These are phyloP conservation scores for Colletotrichum kahawae DNA, from an alignment of 2,329 filamentous ascomycete genomes.

Conservation along the genomic window DNA sequence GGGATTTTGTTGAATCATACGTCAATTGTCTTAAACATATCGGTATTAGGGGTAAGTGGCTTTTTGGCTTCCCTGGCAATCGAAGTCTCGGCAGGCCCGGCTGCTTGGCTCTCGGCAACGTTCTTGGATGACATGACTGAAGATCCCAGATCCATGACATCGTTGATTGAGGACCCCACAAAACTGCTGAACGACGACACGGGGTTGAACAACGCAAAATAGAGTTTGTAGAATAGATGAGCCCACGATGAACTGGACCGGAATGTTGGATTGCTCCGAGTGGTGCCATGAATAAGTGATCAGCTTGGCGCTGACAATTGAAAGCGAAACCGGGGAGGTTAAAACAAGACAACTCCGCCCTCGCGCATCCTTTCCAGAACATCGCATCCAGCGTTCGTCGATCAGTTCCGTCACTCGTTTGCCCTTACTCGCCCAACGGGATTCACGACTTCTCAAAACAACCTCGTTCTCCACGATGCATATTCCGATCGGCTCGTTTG, in stretches of 20 bases:
- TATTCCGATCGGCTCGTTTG: neutral
- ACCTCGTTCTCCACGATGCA: neutral
- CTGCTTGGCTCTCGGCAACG: neutral
- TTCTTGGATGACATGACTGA: neutral
- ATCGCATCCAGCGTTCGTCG: neutral
- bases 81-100: neutral
- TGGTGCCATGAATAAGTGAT: neutral
- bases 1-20: neutral
- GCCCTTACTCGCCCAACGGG: neutral
- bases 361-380: neutral
- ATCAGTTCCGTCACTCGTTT: neutral
- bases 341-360: neutral
- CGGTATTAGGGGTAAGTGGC: neutral
- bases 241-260: neutral
- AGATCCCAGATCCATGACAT: slow-evolving; percentile 10
- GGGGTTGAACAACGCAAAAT: neutral
- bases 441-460: neutral
- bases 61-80: neutral
- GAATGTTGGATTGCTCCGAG: neutral
- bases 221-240: neutral
- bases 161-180: slow-evolving; percentile 1
- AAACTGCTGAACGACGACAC: neutral
- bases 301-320: neutral
- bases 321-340: neutral
- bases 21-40: neutral